Percentiles rank a stretch among this genome's conserved stretches.
Conservation (phyloP, 2,329 filamentous ascomycete species). For the Curvularia lunata region DNA sequence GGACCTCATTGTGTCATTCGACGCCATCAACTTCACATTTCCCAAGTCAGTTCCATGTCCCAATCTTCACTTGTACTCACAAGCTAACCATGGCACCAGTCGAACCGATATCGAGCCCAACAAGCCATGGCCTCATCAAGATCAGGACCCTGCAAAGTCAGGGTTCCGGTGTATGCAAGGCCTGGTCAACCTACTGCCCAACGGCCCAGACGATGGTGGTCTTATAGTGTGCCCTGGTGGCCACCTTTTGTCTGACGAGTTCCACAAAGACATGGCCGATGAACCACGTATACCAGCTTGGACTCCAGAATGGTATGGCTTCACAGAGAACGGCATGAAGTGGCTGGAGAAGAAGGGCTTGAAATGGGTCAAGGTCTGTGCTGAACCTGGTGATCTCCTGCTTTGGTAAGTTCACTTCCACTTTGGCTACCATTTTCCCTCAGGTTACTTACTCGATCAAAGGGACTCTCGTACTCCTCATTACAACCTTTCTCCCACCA, state of each 20-base stretch:
- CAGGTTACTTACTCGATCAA: background rate
- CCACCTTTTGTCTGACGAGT: conserved; percentile 43
- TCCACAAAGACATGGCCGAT: conserved; percentile 33
- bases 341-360: conserved; percentile 53
- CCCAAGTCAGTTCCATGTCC: background rate
- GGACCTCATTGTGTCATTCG: conserved; percentile 51
- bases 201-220: conserved; percentile 49
- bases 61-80: background rate
- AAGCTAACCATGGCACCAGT: conserved; percentile 15
- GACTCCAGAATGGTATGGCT: conserved; percentile 46
- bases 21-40: conserved; percentile 48
- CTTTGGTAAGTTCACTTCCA: conserved; percentile 34
- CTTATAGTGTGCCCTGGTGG: conserved; percentile 46
- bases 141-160: conserved; percentile 41
- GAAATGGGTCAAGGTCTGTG: conserved; percentile 50
- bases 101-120: conserved; percentile 34
- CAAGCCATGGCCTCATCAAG: conserved; percentile 47
- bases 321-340: conserved; percentile 42
- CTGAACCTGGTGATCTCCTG: conserved; percentile 54
- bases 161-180: conserved; percentile 62
- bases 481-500: conserved; percentile 43
- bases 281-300: conserved; percentile 41
- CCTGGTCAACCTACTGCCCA: conserved; percentile 55
- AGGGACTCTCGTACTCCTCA: conserved; percentile 51
- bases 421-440: background rate